These are phyloP conservation scores for Candida xyloterini DNA, from an alignment of 805 yeast genomes.

Conservation along the genomic window DNA sequence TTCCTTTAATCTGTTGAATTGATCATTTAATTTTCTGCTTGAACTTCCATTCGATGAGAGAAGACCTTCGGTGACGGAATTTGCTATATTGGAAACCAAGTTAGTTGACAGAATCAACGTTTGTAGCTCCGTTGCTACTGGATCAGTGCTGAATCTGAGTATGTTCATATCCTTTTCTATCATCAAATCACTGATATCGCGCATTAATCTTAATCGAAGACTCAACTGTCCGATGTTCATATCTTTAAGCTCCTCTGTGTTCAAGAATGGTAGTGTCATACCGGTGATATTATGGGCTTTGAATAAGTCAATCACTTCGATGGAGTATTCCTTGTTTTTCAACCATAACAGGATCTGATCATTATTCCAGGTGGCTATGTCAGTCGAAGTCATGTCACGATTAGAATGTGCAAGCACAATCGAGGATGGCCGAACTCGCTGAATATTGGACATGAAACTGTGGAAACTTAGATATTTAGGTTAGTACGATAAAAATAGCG, in stretches of 20 bases:
- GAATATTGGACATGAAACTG: constrained; percentile 6
- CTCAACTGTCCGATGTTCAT: constrained; percentile 57
- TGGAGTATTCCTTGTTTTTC: constrained; percentile 23
- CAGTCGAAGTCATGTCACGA: constrained; percentile 16
- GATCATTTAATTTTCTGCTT: constrained; percentile 45
- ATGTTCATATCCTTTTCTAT: constrained; percentile 29
- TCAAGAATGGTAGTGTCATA: constrained; percentile 63
- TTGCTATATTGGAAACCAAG: constrained; percentile 22
- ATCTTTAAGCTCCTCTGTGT: constrained; percentile 69
- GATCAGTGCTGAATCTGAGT: constrained; percentile 21
- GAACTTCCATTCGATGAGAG: constrained; percentile 11
- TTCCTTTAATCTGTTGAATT: constrained; percentile 53
- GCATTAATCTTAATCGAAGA: constrained; percentile 58
- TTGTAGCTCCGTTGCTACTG: constrained; percentile 26
- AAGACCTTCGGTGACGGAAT: constrained; percentile 23
- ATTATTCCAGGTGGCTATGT: constrained; percentile 29
- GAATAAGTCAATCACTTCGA: constrained; percentile 35
- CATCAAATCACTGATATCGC: constrained; percentile 54
- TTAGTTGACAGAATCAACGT: constrained; percentile 25
- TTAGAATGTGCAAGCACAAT: constrained; percentile 19
- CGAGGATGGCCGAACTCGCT: constrained; percentile 17
- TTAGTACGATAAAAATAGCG: background rate
- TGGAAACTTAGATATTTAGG: background rate
- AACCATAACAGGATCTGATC: constrained; percentile 33
- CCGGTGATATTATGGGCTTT: constrained; percentile 68